Base-by-base conservation (phyloP, 2,329 filamentous ascomycete genomes). In the Remersonia thermophila region DNA sequence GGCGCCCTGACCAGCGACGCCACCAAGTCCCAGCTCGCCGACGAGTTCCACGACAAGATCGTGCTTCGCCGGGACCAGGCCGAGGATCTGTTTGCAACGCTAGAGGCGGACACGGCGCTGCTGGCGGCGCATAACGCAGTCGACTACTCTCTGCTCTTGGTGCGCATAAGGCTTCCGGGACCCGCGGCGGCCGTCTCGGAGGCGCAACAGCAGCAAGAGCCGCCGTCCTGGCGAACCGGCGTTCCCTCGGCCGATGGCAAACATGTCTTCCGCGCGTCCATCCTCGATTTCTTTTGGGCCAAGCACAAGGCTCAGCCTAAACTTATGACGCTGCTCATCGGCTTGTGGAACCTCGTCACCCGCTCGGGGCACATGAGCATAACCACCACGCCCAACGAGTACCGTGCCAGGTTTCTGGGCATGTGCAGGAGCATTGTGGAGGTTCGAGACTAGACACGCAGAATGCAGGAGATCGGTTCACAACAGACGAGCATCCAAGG, bases 211-310 rank as follows among this genome's bases (percentile, higher is more conserved):
- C 55, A 56, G 1, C 55, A 56, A 1, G 32, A 39, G 1, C 55
- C 57, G 3, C 55, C 57, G 62, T 58, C 58, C 5, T 85, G 80
- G 80, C 63, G 79, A 9, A 67, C 61, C 0, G 80, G 80, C 0
- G 49, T 83, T 0, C 46, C 56, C 1, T 80, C 77, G 8, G 60
- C 66, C 0, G 74, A 83, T 47, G 71, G 71, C 0, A 72, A 73
- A 46, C 80, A 77, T 63, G 60, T 77, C 10, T 85, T 83, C 49
- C 68, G 80, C 3, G 76, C 70, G 3, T 68, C 77, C 0, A 57
- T 85, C 11, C 61, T 85, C 25, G 81, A 85, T 54, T 85, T 86
- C 57, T 83, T 85, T 61, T 85, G 80, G 80, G 73, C 78, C 0
- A 82, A 80, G 55, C 78, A 83, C 55, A 79, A 77, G 46, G 48